Evolutionary conservation across 2,329 filamentous ascomycete species (phyloP).

Genomic region (Diplodia sapinea): DNA sequence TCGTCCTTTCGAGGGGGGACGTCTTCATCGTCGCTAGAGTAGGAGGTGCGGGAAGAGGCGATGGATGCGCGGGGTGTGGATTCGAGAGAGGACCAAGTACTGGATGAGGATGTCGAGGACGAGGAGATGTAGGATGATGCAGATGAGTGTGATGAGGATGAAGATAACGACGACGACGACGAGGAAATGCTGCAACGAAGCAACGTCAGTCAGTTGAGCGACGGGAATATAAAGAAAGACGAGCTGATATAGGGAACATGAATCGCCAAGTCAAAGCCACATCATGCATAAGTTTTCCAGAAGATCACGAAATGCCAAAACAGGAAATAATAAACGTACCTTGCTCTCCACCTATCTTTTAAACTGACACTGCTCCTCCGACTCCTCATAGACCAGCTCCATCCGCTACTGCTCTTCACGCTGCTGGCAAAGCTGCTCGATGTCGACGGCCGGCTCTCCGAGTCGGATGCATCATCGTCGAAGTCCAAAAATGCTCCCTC

Average conservation of each 20-base stretch:
- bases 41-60: slow-evolving; percentile 10
- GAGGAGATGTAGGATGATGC: not conserved
- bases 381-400: slow-evolving; percentile 9
- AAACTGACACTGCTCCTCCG: slow-evolving; percentile 5
- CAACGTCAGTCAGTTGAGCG: not conserved
- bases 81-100: slow-evolving; percentile 6
- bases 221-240: not conserved
- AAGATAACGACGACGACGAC: not conserved
- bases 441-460: not conserved
- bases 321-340: slow-evolving; percentile 6
- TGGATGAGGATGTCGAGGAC: not conserved
- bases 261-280: not conserved
- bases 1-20: not conserved
- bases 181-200: not conserved
- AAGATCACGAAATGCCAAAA: not conserved
- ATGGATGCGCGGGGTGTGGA: slow-evolving; percentile 9
- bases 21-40: not conserved
- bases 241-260: too few species aligned
- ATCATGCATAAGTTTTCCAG: not conserved
- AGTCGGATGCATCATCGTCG: not conserved
- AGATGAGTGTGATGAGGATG: not conserved
- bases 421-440: not conserved
- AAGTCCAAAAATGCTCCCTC: not conserved
- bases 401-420: slow-evolving; percentile 1
- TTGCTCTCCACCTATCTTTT: slow-evolving; percentile 7